Evolutionary conservation across 306 rosid species (phyloP), one percentile per base, ranked within the genome.

Genomic region (Alnus rubra): DNA sequence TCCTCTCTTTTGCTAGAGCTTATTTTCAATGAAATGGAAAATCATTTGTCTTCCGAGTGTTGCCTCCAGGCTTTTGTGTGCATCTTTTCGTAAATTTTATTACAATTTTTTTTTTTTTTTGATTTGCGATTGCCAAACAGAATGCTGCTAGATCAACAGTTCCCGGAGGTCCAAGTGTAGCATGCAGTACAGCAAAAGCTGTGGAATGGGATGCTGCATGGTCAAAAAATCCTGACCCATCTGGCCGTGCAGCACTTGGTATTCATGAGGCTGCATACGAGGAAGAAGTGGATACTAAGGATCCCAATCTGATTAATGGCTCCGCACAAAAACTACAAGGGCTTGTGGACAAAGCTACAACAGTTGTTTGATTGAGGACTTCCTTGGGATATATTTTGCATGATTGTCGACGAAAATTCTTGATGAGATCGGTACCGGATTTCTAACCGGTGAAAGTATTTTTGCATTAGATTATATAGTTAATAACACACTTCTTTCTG

Each of bases 161-260:
- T 76, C 98, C 97, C 9, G 98, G 98, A 52, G 99, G 99, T 51
- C 99, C 99, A 28, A 96, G 99, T 56, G 94, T 93, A 54, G 99
- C 99, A 62, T 93, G 99, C 89, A 96, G 99, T 64, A 93, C 98
- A 16, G 97, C 94, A 65, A 96, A 93, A 87, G 99, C 99, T 74
- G 91, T 96, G 83, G 98, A 93, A 81, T 96, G 99, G 99, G 99
- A 93, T 75, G 94, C 93, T 28, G 74, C 90, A 10, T 96, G 99
- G 98, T 89, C 97, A 0, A 91, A 89, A 73, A 91, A 96, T 85
- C 96, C 15, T 2, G 98, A 96, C 56, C 99, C 98, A 63, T 96
- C 97, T 49, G 97, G 99, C 68, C 97, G 97, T 45, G 97, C 98
- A 7, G 98, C 99, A 2, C 91, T 96, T 16, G 99, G 99, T 62